Base-by-base conservation (phyloP, 306 rosid genomes). In the Vigna nakashimae region DNA sequence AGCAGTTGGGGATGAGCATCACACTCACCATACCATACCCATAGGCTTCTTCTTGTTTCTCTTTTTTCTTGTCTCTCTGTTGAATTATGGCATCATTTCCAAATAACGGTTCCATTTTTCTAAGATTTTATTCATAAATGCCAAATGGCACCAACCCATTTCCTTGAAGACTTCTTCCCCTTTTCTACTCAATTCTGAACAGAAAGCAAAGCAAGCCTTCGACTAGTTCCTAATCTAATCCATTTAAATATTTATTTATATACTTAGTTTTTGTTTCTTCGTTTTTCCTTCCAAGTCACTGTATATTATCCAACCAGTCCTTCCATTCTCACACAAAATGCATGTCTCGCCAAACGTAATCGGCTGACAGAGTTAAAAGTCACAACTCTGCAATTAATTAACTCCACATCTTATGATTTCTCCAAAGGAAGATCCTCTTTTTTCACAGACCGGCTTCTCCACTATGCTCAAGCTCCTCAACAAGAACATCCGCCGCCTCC, bases 381-480 rank as follows among this genome's bases (percentile, higher is more conserved):
- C 26, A 46, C 83, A 76, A 84, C 58, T 22, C 65, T 18, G 1
- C 71, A 58, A 11, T 58, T n/a, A 52, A n/a, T 52, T 56, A 48
- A 43, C 46, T 17, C 62, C 42, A 43, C 70, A 2, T 20, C 77
- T 82, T 65, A 71, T 80, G 84, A 68, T 71, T 85, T 65, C 60
- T 26, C 18, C 48, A n/a, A 49, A 11, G 64, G 68, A 36, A 28
- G 43, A 77, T 40, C 40, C 57, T 18, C 9, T 64, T 80, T 40
- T 70, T 8, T 16, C 57, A 46, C 83, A 24, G 11, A 28, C 77
- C 43, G 73, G 64, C 3, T 83, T 72, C 6, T 0, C 66, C 40
- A 69, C 80, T 67, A 94, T 94, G 98, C 80, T 94, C 50, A 84
- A 81, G 50, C 66, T 90, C 28, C 77, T 91, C 79, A 86, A 79